These are phyloP conservation scores for Daldinia bambusicola DNA, from an alignment of 495 filamentous ascomycete genomes.

Conservation along the genomic window DNA sequence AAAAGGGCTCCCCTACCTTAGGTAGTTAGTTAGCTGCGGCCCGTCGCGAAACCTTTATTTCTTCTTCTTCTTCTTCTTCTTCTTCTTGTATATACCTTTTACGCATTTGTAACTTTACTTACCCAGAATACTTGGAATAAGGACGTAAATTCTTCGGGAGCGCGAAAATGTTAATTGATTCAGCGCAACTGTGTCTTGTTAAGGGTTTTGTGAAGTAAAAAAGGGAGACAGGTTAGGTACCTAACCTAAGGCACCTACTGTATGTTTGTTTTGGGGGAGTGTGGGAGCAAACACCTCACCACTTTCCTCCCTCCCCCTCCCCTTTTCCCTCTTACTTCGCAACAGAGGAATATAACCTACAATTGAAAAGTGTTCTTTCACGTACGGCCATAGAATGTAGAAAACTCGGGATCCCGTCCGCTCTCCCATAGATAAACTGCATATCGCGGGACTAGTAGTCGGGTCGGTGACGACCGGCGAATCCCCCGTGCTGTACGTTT, in stretches of 20 bases:
- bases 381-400: slow-evolving; percentile 45
- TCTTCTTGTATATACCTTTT: slow-evolving; percentile 6
- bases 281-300: neutral
- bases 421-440: slow-evolving; percentile 47
- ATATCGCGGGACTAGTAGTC: slow-evolving; percentile 56
- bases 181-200: neutral
- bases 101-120: slow-evolving; percentile 2
- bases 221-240: neutral
- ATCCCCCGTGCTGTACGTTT: slow-evolving; percentile 55
- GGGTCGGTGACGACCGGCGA: slow-evolving; percentile 61
- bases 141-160: neutral
- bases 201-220: neutral
- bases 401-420: slow-evolving; percentile 52
- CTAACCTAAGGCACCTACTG: too few relatives aligned
- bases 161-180: neutral
- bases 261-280: too few relatives aligned
- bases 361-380: neutral
- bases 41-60: neutral
- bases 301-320: too few relatives aligned
- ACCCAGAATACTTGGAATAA: neutral
- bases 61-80: neutral
- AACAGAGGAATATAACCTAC: neutral
- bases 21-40: neutral
- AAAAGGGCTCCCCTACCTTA: neutral
- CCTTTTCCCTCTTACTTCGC: neutral